Evolutionary conservation across 495 filamentous ascomycete genomes (phyloP), one percentile per base, ranked within the genome.

Genomic region (Tuber borchii): DNA sequence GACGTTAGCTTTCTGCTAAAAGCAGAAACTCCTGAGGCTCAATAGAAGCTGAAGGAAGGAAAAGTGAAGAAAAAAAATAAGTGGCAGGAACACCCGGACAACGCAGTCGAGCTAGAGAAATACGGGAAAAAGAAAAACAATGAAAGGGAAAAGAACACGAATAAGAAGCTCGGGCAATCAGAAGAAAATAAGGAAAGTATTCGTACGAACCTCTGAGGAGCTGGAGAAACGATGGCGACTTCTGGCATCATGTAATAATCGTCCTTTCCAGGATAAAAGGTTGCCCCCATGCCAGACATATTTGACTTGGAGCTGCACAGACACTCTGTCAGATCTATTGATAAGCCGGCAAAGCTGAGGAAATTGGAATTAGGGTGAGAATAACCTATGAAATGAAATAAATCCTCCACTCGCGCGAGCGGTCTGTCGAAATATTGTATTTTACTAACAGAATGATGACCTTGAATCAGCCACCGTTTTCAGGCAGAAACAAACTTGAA

Each of bases 191-290:
- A 77, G 37, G 56, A 78, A 71, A 71, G 73, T 65, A 34, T 43
- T 72, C 69, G 65, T 46, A 86, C 91, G 82, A 84, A 97, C 95
- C 95, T 90, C 88, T 98, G 93, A 79, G 95, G 95, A 79, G 92
- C 87, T 75, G 95, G 95, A 78, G 92, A 92, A 72, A 93, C 87
- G 80, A 93, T 87, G 82, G 92, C 90, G 79, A 90, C 89, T 83
- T 90, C 82, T 34, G 83, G 79, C 65, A 84, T 83, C 69, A 93
- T 97, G 85, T 97, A 93, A 87, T 97, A 93, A 87, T 97, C 95
- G 76, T 89, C 86, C 56, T 91, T 92, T 82, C 94, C 93, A 79
- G 95, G 94, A 84, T 92, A 91, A 86, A 97, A 97, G 70, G 94
- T 97, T 76, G 94, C 93, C 83, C 91, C 91, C 80, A 95, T 80